These are phyloP conservation scores for Monascus ruber DNA, from an alignment of 2,329 filamentous ascomycete genomes.

Conservation along the genomic window DNA sequence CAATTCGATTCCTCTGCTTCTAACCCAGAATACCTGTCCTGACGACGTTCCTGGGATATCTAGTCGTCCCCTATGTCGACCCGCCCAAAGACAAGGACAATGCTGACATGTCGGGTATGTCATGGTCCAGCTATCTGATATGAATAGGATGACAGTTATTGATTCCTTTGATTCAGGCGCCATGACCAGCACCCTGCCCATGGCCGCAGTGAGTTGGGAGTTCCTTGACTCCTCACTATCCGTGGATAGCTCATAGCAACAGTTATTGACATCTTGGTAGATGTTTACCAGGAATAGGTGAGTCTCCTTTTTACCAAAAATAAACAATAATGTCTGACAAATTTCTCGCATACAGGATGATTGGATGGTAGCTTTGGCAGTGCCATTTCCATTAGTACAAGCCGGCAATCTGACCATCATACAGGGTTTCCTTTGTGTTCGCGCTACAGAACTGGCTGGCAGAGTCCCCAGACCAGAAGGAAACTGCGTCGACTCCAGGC, in stretches of 20 bases:
- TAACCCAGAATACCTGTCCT: constrained; percentile 1
- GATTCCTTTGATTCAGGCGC: constrained; percentile 33
- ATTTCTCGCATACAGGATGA: constrained; percentile 37
- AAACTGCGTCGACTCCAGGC: constrained; percentile 55
- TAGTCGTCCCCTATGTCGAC: constrained; percentile 82
- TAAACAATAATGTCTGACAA: constrained; percentile 4
- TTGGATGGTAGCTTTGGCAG: constrained; percentile 45
- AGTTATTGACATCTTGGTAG: constrained; percentile 24
- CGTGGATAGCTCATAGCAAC: neutral
- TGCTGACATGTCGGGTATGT: constrained; percentile 59
- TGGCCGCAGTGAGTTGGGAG: constrained; percentile 59
- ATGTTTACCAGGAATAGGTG: constrained; percentile 88
- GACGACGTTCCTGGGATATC: constrained; percentile 3
- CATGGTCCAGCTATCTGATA: constrained; percentile 24
- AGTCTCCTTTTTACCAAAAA: constrained; percentile 12
- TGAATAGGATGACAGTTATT: too few relatives aligned
- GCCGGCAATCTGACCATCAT: constrained; percentile 8
- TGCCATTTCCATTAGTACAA: neutral
- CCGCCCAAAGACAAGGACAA: constrained; percentile 54
- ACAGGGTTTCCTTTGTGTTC: constrained; percentile 37
- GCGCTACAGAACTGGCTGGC: constrained; percentile 38
- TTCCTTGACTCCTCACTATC: constrained; percentile 1
- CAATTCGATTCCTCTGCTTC: neutral
- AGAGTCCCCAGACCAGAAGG: constrained; percentile 40
- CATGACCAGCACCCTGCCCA: constrained; percentile 70